Evolutionary conservation across 768 basidiomycete species (phyloP).

Genomic region (Lactarius quietus): DNA sequence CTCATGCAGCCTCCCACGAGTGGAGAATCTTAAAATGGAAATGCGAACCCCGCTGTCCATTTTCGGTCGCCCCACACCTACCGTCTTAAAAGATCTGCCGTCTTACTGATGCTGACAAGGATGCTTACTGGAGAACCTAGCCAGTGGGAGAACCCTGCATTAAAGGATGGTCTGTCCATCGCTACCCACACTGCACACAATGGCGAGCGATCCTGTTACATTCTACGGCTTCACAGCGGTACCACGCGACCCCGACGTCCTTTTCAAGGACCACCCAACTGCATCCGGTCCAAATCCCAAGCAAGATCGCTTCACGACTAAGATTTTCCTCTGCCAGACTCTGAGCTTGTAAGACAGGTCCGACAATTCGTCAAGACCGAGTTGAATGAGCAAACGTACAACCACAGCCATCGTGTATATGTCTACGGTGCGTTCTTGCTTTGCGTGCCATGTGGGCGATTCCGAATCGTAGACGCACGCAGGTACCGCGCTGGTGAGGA

Average conservation of each 20-base stretch:
- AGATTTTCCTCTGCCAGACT: constrained; percentile 45
- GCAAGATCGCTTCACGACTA: constrained; percentile 39
- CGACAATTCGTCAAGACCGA: constrained; percentile 42
- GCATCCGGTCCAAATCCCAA: constrained; percentile 41
- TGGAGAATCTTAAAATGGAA: constrained; percentile 6
- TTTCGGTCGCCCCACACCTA: background rate
- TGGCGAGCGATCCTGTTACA: constrained; percentile 24
- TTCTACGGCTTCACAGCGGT: constrained; percentile 50
- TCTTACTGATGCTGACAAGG: no score
- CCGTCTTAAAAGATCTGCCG: no score
- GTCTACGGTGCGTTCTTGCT: constrained; percentile 40
- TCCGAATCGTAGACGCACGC: background rate
- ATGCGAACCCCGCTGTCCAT: background rate
- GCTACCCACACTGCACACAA: background rate
- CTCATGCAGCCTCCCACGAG: background rate
- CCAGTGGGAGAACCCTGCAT: background rate
- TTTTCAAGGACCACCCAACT: constrained; percentile 46
- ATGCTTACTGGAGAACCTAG: background rate
- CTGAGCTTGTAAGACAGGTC: constrained; percentile 38
- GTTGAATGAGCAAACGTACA: constrained; percentile 44
- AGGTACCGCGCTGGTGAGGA: constrained; percentile 48
- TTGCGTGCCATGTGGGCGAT: no score
- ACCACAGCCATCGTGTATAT: constrained; percentile 49
- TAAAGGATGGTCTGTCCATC: background rate
- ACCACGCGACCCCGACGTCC: constrained; percentile 44